A percentile compares a stretch with the other conserved stretches of the same genome.
These are phyloP conservation scores for Alisma plantagoaquatica DNA, from an alignment of 106 monocot species.

Conservation along the genomic window DNA sequence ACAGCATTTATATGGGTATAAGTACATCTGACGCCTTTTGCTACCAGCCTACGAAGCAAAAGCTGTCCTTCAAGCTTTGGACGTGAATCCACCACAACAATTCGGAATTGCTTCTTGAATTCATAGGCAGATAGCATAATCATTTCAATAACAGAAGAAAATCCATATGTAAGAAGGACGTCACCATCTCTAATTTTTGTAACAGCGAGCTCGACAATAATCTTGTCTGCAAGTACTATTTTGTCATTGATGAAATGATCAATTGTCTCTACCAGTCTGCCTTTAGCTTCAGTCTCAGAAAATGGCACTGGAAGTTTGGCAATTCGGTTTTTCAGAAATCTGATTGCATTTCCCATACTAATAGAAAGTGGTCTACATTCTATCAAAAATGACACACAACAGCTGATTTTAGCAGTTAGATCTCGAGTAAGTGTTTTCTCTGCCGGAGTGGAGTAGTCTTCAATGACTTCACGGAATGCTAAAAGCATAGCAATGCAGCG, in stretches of 20 bases:
- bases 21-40: conserved; percentile 71
- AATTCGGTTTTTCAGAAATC: conserved; percentile 79
- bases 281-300: conserved; percentile 72
- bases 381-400: conserved; percentile 84
- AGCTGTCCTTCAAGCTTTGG: conserved; percentile 86
- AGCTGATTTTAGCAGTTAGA: conserved; percentile 66
- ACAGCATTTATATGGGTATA: conserved; percentile 95
- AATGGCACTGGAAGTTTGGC: conserved; percentile 48
- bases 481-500: conserved; percentile 93
- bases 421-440: conserved; percentile 70
- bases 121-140: conserved; percentile 63
- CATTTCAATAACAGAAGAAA: conserved; percentile 87
- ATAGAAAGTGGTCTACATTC: conserved; percentile 94
- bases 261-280: conserved; percentile 61
- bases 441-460: conserved; percentile 68
- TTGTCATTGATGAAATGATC: conserved; percentile 87
- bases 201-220: conserved; percentile 76
- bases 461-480: conserved; percentile 70
- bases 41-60: conserved; percentile 61
- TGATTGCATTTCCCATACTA: conserved; percentile 98
- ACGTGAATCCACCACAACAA: conserved; percentile 83
- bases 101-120: conserved; percentile 61
- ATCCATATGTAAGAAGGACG: conserved; percentile 78
- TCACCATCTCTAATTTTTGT: conserved; percentile 87
- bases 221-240: conserved; percentile 81